phyloP scores from a whole-genome alignment of 441 rosid species.

The Erodium trifolium region DNA sequence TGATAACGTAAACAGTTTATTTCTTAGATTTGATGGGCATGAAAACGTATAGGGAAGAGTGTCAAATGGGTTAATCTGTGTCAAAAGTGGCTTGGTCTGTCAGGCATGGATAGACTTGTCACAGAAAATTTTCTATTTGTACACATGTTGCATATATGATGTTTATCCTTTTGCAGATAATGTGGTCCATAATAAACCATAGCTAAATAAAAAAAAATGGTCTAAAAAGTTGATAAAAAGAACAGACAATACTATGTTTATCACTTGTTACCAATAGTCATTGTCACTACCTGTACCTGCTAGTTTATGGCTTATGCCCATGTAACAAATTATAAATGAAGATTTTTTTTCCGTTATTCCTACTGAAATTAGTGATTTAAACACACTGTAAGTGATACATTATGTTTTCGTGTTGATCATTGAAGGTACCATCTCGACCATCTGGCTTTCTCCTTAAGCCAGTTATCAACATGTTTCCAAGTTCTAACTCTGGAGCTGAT shows the following conservation, averaged over 20 bases:
- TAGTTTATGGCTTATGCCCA: background rate
- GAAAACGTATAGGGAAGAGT: background rate
- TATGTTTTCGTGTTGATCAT: slow-evolving; percentile 17
- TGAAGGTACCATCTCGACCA: slow-evolving; percentile 79
- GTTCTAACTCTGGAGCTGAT: slow-evolving; percentile 48
- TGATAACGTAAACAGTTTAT: background rate
- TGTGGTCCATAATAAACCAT: background rate
- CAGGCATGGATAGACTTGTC: background rate
- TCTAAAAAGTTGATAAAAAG: background rate
- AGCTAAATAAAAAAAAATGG: background rate
- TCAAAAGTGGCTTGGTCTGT: background rate
- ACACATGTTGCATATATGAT: background rate
- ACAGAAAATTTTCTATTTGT: background rate
- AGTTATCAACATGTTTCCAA: slow-evolving; percentile 51
- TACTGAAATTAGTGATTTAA: slow-evolving; percentile 6
- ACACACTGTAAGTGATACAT: slow-evolving; percentile 11
- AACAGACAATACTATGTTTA: background rate
- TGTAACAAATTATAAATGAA: background rate
- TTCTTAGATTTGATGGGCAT: background rate
- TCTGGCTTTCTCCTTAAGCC: slow-evolving; percentile 85
- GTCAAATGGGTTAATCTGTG: background rate
- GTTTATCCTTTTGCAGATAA: background rate
- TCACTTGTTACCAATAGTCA: background rate
- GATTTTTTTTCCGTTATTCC: background rate
- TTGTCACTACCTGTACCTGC: background rate